Evolutionary conservation across 495 filamentous ascomycete genomes (phyloP), one percentile per base, ranked within the genome.

Genomic region (Aspergillus biplanus): DNA sequence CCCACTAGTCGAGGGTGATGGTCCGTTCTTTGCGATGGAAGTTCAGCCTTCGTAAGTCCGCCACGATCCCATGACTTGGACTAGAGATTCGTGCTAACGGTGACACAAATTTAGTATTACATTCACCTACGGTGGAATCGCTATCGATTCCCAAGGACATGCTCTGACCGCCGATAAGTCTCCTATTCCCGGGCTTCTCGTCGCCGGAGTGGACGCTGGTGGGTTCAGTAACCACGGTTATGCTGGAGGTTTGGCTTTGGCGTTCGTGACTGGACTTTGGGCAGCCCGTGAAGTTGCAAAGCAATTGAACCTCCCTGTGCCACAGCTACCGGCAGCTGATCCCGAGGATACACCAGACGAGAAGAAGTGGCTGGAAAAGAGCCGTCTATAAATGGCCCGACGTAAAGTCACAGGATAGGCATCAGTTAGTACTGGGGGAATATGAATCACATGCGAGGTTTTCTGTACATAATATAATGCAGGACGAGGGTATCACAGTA

Each of bases 11-110:
- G 71, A 72, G 12, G 68, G 68, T 3, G 64, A 73, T 50, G 71
- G 71, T 33, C 69, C 66, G 5, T 71, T 69, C 46, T 65, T 67
- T 55, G 71, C 61, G 5, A 73, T 71, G 63, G 68, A 73, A 52
- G 66, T 73, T 11, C 71, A 73, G 33, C 68, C 71, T 57, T 73
- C 71, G 68, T 69, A 66, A 37, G 66, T 61, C 8, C n/a, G n/a
- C 37, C 9, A 18, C 3, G 9, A 9, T 50, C 16, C 11, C 2
- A 9, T 13, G 34, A 12, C 4, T 13, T 34, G 12, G 15, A 33
- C 9, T 12, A 34, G 32, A 34, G 13, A 50, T 16, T 50, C 18
- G 13, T 18, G 16, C 35, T 32, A 13, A 7, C 8, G 15, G 9
- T n/a, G 11, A 34, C 63, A 5, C 52, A 27, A 27, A 53, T n/a